Evolutionary conservation across 192 early-diverging fungal genomes (phyloP).

Genomic region (Entomortierella chlamydospora): DNA sequence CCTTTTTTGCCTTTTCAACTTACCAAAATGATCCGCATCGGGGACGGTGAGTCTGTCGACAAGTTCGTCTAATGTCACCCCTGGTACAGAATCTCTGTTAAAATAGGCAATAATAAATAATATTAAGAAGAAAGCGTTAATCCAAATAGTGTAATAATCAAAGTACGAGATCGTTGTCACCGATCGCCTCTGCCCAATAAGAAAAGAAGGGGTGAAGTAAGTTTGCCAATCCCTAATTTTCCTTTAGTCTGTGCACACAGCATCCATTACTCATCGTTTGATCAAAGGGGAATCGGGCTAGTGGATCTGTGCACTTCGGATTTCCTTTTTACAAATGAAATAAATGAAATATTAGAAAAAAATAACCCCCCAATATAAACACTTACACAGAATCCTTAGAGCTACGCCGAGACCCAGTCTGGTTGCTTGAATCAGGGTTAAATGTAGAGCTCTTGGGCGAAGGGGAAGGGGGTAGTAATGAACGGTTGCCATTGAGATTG

Average conservation of each 20-base stretch:
- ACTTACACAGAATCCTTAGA: slow-evolving; percentile 53
- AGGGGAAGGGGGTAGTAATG: slow-evolving; percentile 3
- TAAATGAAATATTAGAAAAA: background rate
- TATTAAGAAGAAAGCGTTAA: background rate
- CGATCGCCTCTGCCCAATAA: no score
- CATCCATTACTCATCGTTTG: no score
- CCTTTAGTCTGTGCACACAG: background rate
- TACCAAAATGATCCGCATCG: slow-evolving; percentile 38
- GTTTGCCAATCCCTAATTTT: background rate
- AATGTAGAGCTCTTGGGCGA: slow-evolving; percentile 14
- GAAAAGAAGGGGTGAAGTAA: background rate
- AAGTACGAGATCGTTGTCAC: no score
- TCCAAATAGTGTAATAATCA: no score
- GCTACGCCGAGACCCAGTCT: slow-evolving; percentile 27
- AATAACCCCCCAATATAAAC: no score
- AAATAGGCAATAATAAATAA: background rate
- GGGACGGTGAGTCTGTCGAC: slow-evolving; percentile 45
- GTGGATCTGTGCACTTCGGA: no score
- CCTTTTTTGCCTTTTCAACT: background rate
- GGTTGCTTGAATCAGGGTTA: slow-evolving; percentile 21
- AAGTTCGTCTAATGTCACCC: slow-evolving; percentile 38
- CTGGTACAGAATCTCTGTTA: slow-evolving; percentile 38
- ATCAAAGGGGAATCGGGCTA: no score
- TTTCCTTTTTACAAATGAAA: no score
- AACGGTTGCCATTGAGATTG: background rate